phyloP scores from a whole-genome alignment of 495 filamentous ascomycete genomes.

The Podospora tetraspora region DNA sequence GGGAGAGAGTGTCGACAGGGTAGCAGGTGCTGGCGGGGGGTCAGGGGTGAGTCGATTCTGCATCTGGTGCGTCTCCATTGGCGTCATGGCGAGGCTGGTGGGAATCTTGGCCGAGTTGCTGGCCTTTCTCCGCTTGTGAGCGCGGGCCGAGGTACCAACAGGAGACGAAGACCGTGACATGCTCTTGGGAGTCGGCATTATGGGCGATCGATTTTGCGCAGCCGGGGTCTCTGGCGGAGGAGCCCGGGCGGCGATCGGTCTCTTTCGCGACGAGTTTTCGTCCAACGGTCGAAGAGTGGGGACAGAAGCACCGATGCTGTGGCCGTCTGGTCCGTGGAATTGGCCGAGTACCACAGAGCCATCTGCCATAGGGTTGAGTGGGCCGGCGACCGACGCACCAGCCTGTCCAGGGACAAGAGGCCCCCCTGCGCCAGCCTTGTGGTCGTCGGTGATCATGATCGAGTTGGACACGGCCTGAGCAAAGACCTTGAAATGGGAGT shows the following conservation, averaged over 20 bases:
- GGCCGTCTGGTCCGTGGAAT: background rate
- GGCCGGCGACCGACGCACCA: background rate
- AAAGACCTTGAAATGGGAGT: conserved; percentile 64
- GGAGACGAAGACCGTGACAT: background rate
- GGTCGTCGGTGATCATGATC: conserved; percentile 95
- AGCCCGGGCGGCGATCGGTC: background rate
- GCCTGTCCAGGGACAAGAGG: background rate
- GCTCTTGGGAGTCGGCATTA: background rate
- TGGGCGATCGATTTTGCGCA: background rate
- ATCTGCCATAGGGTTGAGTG: background rate
- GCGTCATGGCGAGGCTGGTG: conserved; percentile 16
- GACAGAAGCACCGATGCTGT: background rate
- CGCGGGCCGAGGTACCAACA: background rate
- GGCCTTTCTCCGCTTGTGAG: conserved; percentile 16
- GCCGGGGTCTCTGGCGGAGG: background rate
- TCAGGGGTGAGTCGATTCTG: background rate
- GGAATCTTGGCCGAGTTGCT: conserved; percentile 12
- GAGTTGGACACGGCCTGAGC: conserved; percentile 80
- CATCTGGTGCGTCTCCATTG: background rate
- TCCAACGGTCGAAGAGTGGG: background rate
- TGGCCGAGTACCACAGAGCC: conserved; percentile 13
- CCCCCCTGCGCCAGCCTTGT: conserved; percentile 63
- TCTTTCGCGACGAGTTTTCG: background rate
- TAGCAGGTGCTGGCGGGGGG: background rate
- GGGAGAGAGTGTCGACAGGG: background rate